Evolutionary conservation across 83 land plant genomes (phyloP), one percentile per base, ranked within the genome.

Genomic region (Diphasiastrum complanatum): DNA sequence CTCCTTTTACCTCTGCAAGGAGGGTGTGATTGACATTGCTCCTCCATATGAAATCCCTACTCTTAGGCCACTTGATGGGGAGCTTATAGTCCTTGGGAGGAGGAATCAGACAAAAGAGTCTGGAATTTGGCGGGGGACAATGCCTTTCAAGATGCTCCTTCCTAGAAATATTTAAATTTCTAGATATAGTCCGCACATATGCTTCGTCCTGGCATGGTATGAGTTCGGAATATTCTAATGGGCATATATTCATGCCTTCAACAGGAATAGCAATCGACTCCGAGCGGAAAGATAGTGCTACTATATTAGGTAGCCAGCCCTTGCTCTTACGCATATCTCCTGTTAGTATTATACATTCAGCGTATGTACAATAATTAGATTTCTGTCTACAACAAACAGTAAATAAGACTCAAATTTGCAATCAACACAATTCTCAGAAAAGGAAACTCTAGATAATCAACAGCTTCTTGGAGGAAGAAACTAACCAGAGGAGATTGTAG

Each of bases 1-100:
- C 95, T 28, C 95, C 95, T 78, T 88, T 88, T 4, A 88, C 95
- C 47, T 84, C 82, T 32, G 95, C 89, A 59, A 88, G 81, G 24
- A 60, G 80, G 10, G 89, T 70, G 63, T 88, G 95, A 64, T 88
- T 85, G 31, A 88, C 89, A 74, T 88, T 88, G 45, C 86, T 79
- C 35, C 78, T 74, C 95, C 95, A 88, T 22, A 88, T 78, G 53
- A 79, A 79, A 20, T 84, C 95, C 61, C 84, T 69, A 58, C 95
- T 88, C 3, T 33, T 68, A 0, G 95, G 95, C 95, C 89, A 88
- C 51, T 60, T 69, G 37, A 88, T 78, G 6, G 95, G 95, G 10
- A 85, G 45, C 59, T 82, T 84, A 51, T 88, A 88, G 31, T 82
- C 85, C 18, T 61, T 33, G 10, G 95, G 95, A 11, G 95, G 89